Base-by-base conservation (phyloP, 306 rosid species). In the Dalbergia cochinchinensis region DNA sequence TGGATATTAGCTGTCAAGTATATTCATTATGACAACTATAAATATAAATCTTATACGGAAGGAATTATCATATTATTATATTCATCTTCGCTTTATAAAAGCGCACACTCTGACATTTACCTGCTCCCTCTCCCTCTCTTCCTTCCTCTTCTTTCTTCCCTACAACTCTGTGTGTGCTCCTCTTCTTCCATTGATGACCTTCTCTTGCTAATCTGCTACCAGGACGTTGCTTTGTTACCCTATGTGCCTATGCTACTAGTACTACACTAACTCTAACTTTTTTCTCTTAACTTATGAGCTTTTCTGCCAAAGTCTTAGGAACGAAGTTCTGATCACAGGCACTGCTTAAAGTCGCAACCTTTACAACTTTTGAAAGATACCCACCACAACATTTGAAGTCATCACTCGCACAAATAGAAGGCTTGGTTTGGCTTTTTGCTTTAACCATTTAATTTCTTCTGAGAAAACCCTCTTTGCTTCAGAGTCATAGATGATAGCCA, bases 1-100 rank as follows among this genome's bases (percentile, higher is more conserved):
- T 91, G 97, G 89, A 91, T 87, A 89, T 92, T 91, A 92, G 97
- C 92, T 92, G 97, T 87, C 94, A 91, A 83, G 86, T 81, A 80
- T 64, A 78, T 78, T 79, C 6, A 37, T 37, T 37, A 68, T 74
- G 76, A 70, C 45, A 74, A 18, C n/a, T 37, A 59, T 58, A 66
- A 8, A 74, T 73, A 61, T 48, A 63, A 65, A 58, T 57, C 66
- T 77, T n/a, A 69, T 78, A 75, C 79, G 31, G 31, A 59, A 78
- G 20, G 37, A 65, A 69, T 14, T 65, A 48, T 16, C 41, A 41
- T 69, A 65, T 67, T 67, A 65, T 67, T 67, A 44, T 67, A 39
- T 82, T 70, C 10, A 65, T 53, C 71, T 60, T 34, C 66, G 71
- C 89, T 85, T 71, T 88, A 87, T 88, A 88, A 80, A 82, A 79